These are phyloP conservation scores for Entomortierella beljakovae DNA, from an alignment of 192 early-diverging fungal genomes.

Conservation along the genomic window DNA sequence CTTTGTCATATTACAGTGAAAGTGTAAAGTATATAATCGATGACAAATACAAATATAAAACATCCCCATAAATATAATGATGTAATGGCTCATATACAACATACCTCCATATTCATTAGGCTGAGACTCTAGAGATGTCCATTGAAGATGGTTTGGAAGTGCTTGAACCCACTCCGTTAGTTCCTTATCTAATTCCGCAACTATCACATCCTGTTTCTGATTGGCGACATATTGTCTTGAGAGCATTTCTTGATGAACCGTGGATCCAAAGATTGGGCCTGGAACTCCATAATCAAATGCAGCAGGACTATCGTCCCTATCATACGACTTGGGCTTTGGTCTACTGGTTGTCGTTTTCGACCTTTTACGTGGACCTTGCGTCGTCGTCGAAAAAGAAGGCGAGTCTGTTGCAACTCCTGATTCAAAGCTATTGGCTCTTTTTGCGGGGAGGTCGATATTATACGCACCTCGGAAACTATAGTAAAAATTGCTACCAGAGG, in stretches of 20 bases:
- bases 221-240: slow-evolving; percentile 5
- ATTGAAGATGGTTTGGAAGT: slow-evolving; percentile 19
- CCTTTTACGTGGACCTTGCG: not conserved
- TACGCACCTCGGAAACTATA: not conserved
- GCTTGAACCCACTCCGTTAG: slow-evolving; percentile 22
- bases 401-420: not conserved
- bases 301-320: not conserved
- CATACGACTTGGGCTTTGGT: not conserved
- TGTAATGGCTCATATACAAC: no score
- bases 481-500: not conserved
- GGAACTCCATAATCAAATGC: not conserved
- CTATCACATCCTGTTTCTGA: slow-evolving; percentile 10
- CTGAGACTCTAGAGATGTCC: not conserved
- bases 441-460: not conserved
- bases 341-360: not conserved
- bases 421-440: not conserved
- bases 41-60: no score
- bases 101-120: slow-evolving; percentile 22
- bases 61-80: no score
- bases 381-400: not conserved
- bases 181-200: slow-evolving; percentile 14
- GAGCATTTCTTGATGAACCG: slow-evolving; percentile 12
- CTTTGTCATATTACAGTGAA: no score
- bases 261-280: not conserved
- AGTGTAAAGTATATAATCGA: no score